phyloP scores from a whole-genome alignment of 1,139 yeast genomes.

The Candida labiduridarum region DNA sequence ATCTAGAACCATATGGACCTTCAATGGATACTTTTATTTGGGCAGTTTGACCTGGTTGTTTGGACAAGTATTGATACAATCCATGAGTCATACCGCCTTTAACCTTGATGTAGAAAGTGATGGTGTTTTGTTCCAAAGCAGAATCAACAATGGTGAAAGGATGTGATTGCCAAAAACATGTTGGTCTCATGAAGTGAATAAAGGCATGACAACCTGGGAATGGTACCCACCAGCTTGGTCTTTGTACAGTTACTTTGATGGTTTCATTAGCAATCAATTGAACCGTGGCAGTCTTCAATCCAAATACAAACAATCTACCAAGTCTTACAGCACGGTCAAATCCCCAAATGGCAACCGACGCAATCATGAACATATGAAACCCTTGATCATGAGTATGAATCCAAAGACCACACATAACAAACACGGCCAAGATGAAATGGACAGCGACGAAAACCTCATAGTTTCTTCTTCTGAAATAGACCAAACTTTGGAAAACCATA shows the following conservation, averaged over 20 bases:
- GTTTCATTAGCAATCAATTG: conserved; percentile 51
- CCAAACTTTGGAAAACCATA: conserved; percentile 50
- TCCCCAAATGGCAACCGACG: conserved; percentile 65
- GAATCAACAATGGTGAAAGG: conserved; percentile 54
- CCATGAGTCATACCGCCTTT: conserved; percentile 50
- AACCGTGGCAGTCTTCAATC: conserved; percentile 51
- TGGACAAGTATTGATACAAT: conserved; percentile 44
- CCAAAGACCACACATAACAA: conserved; percentile 62
- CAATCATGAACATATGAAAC: conserved; percentile 48
- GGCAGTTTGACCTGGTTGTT: conserved; percentile 47
- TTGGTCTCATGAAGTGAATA: conserved; percentile 40
- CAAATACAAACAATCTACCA: conserved; percentile 50
- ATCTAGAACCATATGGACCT: conserved; percentile 44
- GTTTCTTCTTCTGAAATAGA: conserved; percentile 52
- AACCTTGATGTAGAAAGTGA: conserved; percentile 41
- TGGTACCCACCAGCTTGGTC: conserved; percentile 43
- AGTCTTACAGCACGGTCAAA: conserved; percentile 60
- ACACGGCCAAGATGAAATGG: conserved; percentile 61
- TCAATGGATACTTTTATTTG: conserved; percentile 36
- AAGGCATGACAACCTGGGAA: conserved; percentile 43
- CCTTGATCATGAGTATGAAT: conserved; percentile 52
- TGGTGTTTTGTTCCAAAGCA: conserved; percentile 29
- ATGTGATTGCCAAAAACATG: conserved; percentile 59
- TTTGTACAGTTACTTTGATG: conserved; percentile 36
- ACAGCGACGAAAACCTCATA: conserved; percentile 66